Percentiles rank a stretch among this genome's conserved stretches.
phyloP scores from a whole-genome alignment of 1,139 yeast species.

The Blastobotrys serpentis region DNA sequence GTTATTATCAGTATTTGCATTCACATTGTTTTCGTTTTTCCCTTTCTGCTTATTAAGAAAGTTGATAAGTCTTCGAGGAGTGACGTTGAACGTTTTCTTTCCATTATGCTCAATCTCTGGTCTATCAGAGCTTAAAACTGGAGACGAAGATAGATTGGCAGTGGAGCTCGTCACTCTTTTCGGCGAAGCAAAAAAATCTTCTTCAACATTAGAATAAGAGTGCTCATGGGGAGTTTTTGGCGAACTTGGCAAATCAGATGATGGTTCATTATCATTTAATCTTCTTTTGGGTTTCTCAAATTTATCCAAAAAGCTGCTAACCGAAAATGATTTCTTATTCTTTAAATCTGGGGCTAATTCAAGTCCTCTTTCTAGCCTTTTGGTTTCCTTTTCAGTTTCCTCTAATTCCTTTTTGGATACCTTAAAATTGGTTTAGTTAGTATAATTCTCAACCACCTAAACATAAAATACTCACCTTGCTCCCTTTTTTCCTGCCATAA shows the following conservation, averaged over 20 bases:
- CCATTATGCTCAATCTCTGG: not conserved
- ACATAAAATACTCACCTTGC: not conserved
- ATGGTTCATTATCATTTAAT: not conserved
- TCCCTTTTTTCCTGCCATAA: not conserved
- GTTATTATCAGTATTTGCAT: conserved; percentile 21
- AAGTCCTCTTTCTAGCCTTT: conserved; percentile 33
- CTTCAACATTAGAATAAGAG: conserved; percentile 3
- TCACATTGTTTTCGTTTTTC: not conserved
- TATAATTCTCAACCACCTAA: not conserved
- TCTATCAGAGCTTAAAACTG: conserved; percentile 1
- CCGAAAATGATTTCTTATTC: conserved; percentile 27
- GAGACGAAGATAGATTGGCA: conserved; percentile 7
- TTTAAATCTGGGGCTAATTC: conserved; percentile 32
- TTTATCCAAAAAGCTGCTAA: conserved; percentile 28
- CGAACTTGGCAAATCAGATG: conserved; percentile 13
- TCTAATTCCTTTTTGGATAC: conserved; percentile 34
- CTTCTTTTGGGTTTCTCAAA: conserved; percentile 19
- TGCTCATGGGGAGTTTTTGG: conserved; percentile 14
- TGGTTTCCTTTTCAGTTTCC: conserved; percentile 35
- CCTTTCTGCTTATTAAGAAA: not conserved
- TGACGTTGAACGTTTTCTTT: conserved; percentile 10
- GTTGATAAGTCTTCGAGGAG: conserved; percentile 20
- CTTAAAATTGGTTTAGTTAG: not conserved
- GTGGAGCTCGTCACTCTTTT: not conserved
- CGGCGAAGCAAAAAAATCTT: conserved; percentile 10